Evolutionary conservation across 805 yeast species (phyloP).

Genomic region (Sugiyamaella americana): DNA sequence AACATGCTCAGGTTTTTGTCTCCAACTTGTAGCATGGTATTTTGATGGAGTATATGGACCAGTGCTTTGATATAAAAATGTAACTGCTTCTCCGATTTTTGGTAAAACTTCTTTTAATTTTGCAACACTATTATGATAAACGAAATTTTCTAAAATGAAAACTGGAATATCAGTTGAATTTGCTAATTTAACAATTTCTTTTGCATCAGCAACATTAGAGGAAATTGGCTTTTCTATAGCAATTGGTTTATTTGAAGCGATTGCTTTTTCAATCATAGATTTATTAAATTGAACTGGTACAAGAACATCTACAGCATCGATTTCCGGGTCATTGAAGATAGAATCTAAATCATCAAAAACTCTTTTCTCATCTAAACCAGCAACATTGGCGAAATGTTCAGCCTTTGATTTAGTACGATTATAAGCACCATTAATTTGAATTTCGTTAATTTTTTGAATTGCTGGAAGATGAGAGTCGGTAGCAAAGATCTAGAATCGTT

Average conservation of each 20-base stretch:
- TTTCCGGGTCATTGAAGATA: slow-evolving; percentile 56
- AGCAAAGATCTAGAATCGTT: slow-evolving; percentile 61
- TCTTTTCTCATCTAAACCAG: slow-evolving; percentile 40
- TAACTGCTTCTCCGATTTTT: slow-evolving; percentile 58
- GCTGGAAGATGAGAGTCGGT: slow-evolving; percentile 77
- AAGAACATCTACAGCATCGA: slow-evolving; percentile 77
- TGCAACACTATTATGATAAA: slow-evolving; percentile 55
- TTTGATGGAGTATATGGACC: slow-evolving; percentile 46
- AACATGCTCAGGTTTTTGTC: slow-evolving; percentile 82
- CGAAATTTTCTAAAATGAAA: slow-evolving; percentile 81
- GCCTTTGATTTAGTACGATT: slow-evolving; percentile 87
- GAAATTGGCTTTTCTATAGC: slow-evolving; percentile 90
- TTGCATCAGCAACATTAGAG: slow-evolving; percentile 74
- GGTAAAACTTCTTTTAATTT: slow-evolving; percentile 52
- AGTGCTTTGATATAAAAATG: slow-evolving; percentile 37
- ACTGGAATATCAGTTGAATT: slow-evolving; percentile 60
- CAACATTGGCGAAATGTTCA: slow-evolving; percentile 60
- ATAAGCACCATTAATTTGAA: slow-evolving; percentile 62
- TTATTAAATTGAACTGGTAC: slow-evolving; percentile 83
- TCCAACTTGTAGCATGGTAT: slow-evolving; percentile 68
- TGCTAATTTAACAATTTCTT: slow-evolving; percentile 65
- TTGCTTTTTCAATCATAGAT: slow-evolving; percentile 61
- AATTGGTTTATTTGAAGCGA: slow-evolving; percentile 70
- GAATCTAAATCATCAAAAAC: slow-evolving; percentile 49
- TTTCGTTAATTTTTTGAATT: slow-evolving; percentile 39